These are phyloP conservation scores for Fusarium sp. DNA, from an alignment of 2,329 filamentous ascomycete genomes.

Conservation along the genomic window DNA sequence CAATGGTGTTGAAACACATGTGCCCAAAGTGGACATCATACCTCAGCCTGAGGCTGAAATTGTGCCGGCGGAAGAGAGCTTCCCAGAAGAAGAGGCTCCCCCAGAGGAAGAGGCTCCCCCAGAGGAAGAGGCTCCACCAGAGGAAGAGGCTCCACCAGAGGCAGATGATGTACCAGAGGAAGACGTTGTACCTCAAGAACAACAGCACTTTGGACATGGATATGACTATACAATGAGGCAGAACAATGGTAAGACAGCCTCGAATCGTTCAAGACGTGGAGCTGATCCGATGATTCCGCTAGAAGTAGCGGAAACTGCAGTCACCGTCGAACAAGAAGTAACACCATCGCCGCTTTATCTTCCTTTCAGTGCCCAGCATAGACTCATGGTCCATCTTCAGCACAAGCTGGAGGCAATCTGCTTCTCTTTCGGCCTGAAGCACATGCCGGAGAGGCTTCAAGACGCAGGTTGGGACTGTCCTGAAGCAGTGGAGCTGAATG, in stretches of 20 bases:
- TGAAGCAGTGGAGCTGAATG: background rate
- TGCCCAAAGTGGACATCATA: too few relatives aligned
- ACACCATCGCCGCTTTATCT: background rate
- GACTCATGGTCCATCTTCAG: constrained; percentile 2
- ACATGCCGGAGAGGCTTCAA: background rate
- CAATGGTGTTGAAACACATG: too few relatives aligned
- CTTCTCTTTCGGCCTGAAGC: background rate
- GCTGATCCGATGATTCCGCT: fast-evolving
- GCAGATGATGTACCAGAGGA: background rate
- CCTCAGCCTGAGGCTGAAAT: too few relatives aligned
- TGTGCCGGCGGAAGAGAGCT: too few relatives aligned
- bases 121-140: background rate
- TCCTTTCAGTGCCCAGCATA: constrained; percentile 2
- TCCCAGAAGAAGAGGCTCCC: background rate
- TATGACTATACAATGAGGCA: too few relatives aligned
- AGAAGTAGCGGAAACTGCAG: fast-evolving
- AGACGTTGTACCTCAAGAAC: background rate
- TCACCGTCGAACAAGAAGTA: fast-evolving
- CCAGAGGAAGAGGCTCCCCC: too few relatives aligned
- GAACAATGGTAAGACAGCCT: background rate
- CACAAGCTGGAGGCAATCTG: constrained; percentile 3
- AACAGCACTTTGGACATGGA: too few relatives aligned
- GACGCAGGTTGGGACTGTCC: background rate
- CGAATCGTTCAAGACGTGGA: fast-evolving
- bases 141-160: too few relatives aligned